Evolutionary conservation across 805 yeast genomes (phyloP), one percentile per base, ranked within the genome.

Genomic region (Saccharomyces jurei): DNA sequence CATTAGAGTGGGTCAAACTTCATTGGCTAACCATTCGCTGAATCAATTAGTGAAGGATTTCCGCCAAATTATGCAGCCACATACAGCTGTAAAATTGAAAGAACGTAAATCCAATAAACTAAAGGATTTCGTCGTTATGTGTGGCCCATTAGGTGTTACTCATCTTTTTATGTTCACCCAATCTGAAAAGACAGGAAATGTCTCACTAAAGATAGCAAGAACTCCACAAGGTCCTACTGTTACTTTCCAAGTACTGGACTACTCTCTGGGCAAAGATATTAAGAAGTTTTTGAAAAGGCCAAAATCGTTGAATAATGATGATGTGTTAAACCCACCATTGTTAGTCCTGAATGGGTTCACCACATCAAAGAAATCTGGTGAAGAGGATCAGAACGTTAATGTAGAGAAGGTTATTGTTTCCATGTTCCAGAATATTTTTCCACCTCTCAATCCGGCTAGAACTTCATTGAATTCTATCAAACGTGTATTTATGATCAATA

Each of bases 51-150:
- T 91, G 21, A 79, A 79, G 56, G 99, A 94, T 70, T 83, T 91
- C 71, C 81, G 99, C 67, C 80, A 81, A 57, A 81, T 90, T 59
- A 90, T 94, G 97, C 94, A 89, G 68, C 99, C 99, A 14, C 96
- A 92, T 65, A 94, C 99, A 2, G 97, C 98, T 13, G 83, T 89
- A 63, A 87, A 83, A 61, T 77, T 94, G 56, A 79, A 84, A 59
- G 99, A 94, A 72, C 78, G 98, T 51, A 89, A 88, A 67, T 77
- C 88, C 44, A 94, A 94, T 71, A 87, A 84, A 66, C 76, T 94
- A 61, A 89, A 87, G 69, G 99, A 92, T 72, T 94, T 87, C 63
- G 81, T 91, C n/a, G 96, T 89, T n/a, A 91, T 94, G 97, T 88
- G 97, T 41, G 98, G 98, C 5, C 98, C 98, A 11, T 76, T 94